Evolutionary conservation across 768 basidiomycete species (phyloP).

Genomic region (Hemileccinum rubropunctum): DNA sequence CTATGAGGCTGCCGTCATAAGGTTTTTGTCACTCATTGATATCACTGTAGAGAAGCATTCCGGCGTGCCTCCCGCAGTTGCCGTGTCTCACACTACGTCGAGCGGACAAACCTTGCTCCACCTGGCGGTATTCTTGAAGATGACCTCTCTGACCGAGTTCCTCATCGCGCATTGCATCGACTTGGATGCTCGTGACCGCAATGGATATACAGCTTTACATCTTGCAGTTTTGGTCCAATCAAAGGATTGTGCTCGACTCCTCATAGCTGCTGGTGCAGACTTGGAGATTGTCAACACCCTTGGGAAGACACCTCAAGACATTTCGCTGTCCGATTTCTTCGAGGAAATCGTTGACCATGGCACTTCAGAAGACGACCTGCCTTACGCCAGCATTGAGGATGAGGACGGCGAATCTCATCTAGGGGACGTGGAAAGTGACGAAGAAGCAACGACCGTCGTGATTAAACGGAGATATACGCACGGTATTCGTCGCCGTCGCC

Average conservation of each 20-base stretch:
- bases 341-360: slow-evolving; percentile 29
- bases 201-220: slow-evolving; percentile 88
- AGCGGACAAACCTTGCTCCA: slow-evolving; percentile 89
- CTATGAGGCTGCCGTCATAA: slow-evolving; percentile 75
- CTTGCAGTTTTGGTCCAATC: slow-evolving; percentile 73
- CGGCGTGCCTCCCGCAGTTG: slow-evolving; percentile 43
- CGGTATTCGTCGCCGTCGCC: slow-evolving; percentile 30
- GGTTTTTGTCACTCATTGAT: slow-evolving; percentile 80
- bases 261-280: slow-evolving; percentile 82
- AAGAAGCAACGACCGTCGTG: slow-evolving; percentile 38
- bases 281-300: slow-evolving; percentile 67
- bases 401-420: slow-evolving; percentile 60
- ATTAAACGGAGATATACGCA: slow-evolving; percentile 33
- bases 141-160: slow-evolving; percentile 65
- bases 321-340: slow-evolving; percentile 47
- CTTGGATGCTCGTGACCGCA: slow-evolving; percentile 80
- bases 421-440: slow-evolving; percentile 71
- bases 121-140: slow-evolving; percentile 77
- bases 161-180: slow-evolving; percentile 72
- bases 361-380: slow-evolving; percentile 23
- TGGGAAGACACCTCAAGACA: slow-evolving; percentile 69
- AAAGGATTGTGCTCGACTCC: slow-evolving; percentile 56
- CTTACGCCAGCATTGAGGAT: slow-evolving; percentile 22
- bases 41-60: slow-evolving; percentile 46
- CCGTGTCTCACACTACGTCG: slow-evolving; percentile 68